These are phyloP conservation scores for Avena eriantha DNA, from an alignment of 176 grass and related monocot species.

Conservation along the genomic window DNA sequence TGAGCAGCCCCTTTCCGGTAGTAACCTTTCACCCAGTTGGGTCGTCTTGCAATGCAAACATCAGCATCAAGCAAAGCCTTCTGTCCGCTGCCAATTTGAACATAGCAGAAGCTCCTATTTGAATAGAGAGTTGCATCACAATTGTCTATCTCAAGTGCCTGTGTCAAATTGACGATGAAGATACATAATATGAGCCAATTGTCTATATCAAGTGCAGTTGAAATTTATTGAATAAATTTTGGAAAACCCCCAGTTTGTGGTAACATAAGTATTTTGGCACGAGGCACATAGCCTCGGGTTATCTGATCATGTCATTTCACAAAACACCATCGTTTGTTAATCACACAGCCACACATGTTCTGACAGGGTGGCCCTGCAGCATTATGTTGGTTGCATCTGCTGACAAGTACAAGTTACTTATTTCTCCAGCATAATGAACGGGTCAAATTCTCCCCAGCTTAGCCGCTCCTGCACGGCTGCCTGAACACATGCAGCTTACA, in stretches of 20 bases:
- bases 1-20: conserved; percentile 40
- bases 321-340: not conserved
- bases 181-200: not conserved
- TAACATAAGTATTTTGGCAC: not conserved
- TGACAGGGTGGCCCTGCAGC: not conserved
- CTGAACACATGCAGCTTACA: not conserved
- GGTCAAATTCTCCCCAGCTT: not conserved
- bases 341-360: not conserved
- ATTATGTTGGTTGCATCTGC: not conserved
- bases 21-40: conserved; percentile 46
- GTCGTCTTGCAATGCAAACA: conserved; percentile 9
- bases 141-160: conserved; percentile 36
- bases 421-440: no score
- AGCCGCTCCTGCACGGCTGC: not conserved
- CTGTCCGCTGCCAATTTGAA: not conserved
- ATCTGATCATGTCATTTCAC: not conserved
- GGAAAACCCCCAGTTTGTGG: not conserved
- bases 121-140: conserved; percentile 39
- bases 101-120: conserved; percentile 18
- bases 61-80: conserved; percentile 37
- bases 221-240: not conserved
- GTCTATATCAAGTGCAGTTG: no score
- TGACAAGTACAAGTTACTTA: not conserved
- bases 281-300: not conserved
- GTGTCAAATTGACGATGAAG: not conserved